phyloP scores from a whole-genome alignment of 2,329 filamentous ascomycete genomes.

The Aureobasidium subglaciale region DNA sequence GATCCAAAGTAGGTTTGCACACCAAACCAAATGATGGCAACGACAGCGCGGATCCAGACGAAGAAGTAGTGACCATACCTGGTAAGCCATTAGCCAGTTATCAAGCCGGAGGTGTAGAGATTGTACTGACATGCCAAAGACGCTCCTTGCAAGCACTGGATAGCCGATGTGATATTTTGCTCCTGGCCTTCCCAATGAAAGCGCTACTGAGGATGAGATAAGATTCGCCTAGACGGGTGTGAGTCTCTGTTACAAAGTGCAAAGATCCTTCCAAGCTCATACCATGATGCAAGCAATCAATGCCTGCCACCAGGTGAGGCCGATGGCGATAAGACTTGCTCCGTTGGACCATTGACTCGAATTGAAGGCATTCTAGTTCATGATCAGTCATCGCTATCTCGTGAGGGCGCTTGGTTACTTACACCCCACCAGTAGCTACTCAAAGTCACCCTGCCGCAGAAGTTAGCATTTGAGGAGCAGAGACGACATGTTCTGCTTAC shows the following conservation, averaged over 20 bases:
- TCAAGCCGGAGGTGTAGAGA: too few species aligned
- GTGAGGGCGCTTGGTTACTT: too few species aligned
- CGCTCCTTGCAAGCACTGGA: background rate
- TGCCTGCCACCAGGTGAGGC: too few species aligned
- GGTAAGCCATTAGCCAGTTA: too few species aligned
- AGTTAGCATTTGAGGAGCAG: background rate
- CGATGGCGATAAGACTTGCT: too few species aligned
- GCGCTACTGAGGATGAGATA: constrained; percentile 12
- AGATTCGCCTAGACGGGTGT: constrained; percentile 12
- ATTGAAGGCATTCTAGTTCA: too few species aligned
- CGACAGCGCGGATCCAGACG: constrained; percentile 31
- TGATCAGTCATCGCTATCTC: too few species aligned
- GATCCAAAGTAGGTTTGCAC: constrained; percentile 30
- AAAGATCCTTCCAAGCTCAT: too few species aligned
- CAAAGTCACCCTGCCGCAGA: background rate
- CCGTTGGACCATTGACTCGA: too few species aligned
- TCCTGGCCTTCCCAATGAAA: constrained; percentile 16
- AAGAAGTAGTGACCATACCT: constrained; percentile 36
- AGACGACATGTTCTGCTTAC: background rate
- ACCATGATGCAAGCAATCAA: too few species aligned
- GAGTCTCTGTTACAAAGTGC: too few species aligned
- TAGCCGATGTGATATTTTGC: constrained; percentile 16
- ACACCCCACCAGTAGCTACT: constrained; percentile 12
- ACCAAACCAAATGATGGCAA: constrained; percentile 35
- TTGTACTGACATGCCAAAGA: constrained; percentile 21